Conservation (phyloP, 2,329 filamentous ascomycete species). For the Metarhizium guizhouense region DNA sequence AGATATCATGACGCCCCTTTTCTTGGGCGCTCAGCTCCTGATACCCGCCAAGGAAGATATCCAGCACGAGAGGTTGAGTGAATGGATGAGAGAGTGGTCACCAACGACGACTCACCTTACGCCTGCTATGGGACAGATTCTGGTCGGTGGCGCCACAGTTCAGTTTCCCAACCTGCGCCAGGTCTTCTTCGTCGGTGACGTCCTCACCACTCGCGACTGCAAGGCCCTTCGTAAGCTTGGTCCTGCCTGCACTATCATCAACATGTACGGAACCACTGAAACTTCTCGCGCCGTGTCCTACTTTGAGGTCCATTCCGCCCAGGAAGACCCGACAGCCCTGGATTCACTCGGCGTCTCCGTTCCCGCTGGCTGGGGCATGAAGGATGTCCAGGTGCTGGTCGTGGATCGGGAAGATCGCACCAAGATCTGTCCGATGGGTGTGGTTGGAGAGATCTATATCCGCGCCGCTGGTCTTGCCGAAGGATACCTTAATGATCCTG, state of each 20-base stretch:
- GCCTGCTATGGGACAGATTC: slow-evolving; percentile 91
- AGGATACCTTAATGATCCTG: slow-evolving; percentile 56
- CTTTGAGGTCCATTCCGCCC: slow-evolving; percentile 63
- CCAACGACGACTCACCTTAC: slow-evolving; percentile 83
- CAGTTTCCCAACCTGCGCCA: slow-evolving; percentile 68
- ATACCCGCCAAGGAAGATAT: slow-evolving; percentile 79
- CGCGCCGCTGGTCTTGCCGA: slow-evolving; percentile 78
- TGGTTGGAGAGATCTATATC: slow-evolving; percentile 77
- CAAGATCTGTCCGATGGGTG: slow-evolving; percentile 68
- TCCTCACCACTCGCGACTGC: slow-evolving; percentile 80
- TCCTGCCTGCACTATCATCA: slow-evolving; percentile 65
- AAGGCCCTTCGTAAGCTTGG: slow-evolving; percentile 66
- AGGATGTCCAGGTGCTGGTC: slow-evolving; percentile 80
- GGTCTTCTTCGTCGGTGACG: slow-evolving; percentile 87
- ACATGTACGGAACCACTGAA: slow-evolving; percentile 86
- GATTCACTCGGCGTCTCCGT: slow-evolving; percentile 56
- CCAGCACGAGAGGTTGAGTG: slow-evolving; percentile 70
- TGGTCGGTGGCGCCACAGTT: slow-evolving; percentile 74
- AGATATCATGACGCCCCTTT: slow-evolving; percentile 86
- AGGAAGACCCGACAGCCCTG: slow-evolving; percentile 45
- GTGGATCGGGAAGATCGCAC: slow-evolving; percentile 60
- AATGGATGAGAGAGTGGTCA: slow-evolving; percentile 74
- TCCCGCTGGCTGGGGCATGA: slow-evolving; percentile 77
- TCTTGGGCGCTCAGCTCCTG: slow-evolving; percentile 70
- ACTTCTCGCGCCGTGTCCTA: slow-evolving; percentile 75